Evolutionary conservation across 164 flowering plant species (phyloP).

Genomic region (Tinospora cordifolia): DNA sequence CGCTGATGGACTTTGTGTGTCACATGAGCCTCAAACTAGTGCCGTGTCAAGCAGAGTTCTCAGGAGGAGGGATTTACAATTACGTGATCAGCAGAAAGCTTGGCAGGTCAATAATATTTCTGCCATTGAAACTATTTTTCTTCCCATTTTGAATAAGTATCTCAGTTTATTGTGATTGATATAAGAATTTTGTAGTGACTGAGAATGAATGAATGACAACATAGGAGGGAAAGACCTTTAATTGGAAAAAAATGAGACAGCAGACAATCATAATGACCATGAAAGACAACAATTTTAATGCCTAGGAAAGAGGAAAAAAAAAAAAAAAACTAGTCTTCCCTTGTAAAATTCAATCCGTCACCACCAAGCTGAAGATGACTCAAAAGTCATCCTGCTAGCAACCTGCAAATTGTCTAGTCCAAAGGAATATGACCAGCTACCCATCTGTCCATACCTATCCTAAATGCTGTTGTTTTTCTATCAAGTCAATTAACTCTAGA

Average conservation of each 20-base stretch:
- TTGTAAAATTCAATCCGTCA: not conserved
- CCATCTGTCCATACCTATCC: not conserved
- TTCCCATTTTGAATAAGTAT: not conserved
- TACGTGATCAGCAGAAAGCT: constrained; percentile 54
- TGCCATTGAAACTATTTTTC: not conserved
- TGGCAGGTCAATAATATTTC: constrained; percentile 66
- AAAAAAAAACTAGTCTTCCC: not conserved
- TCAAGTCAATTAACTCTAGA: no score
- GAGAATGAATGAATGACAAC: not conserved
- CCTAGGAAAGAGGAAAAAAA: no score
- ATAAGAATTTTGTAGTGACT: not conserved
- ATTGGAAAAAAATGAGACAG: no score
- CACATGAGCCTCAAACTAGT: constrained; percentile 48
- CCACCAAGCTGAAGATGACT: not conserved
- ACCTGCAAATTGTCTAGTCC: not conserved
- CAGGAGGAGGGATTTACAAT: constrained; percentile 48
- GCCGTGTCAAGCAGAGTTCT: constrained; percentile 50
- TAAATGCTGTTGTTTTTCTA: no score
- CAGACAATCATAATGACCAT: no score
- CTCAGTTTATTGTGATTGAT: not conserved
- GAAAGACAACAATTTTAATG: no score
- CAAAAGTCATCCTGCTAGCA: no score
- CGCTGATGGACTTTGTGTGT: constrained; percentile 68
- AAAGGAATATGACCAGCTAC: not conserved
- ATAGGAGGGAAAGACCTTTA: no score